phyloP scores from a whole-genome alignment of 148 eudicot genomes.

The Amaranthus palmeri region DNA sequence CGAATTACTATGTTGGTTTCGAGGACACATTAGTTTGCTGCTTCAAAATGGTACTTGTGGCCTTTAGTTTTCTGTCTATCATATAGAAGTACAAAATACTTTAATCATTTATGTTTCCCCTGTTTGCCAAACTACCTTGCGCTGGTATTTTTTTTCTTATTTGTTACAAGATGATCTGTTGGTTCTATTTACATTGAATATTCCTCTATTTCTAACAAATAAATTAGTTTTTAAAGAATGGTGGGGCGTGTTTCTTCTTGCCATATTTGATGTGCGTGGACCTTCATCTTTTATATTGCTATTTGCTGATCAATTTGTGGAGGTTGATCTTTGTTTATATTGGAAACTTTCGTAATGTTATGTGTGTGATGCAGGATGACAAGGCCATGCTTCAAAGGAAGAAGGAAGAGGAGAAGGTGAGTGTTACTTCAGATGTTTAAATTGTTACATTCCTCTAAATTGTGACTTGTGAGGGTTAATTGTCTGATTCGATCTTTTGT shows the following conservation, averaged over 20 bases:
- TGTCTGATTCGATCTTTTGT: background rate
- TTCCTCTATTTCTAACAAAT: too few relatives aligned
- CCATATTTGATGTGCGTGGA: background rate
- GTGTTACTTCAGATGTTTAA: background rate
- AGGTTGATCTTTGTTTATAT: background rate
- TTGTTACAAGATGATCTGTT: too few relatives aligned
- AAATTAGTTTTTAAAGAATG: background rate
- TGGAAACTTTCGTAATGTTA: background rate
- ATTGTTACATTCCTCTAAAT: background rate
- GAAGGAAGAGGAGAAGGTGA: conserved; percentile 90
- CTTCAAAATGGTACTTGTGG: too few relatives aligned
- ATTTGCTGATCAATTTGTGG: background rate
- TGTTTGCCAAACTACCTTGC: background rate
- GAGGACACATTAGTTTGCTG: too few relatives aligned
- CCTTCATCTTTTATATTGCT: background rate
- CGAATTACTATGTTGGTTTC: too few relatives aligned
- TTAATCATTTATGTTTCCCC: background rate
- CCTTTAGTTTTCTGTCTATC: too few relatives aligned
- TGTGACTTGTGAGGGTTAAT: background rate
- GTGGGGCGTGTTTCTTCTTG: background rate
- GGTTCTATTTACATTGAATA: too few relatives aligned
- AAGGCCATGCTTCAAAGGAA: conserved; percentile 82
- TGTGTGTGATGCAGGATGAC: conserved; percentile 46
- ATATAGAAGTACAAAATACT: too few relatives aligned
- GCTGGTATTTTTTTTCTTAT: background rate